Conservation (phyloP, 495 filamentous ascomycete species). For the Parathielavia appendiculata region DNA sequence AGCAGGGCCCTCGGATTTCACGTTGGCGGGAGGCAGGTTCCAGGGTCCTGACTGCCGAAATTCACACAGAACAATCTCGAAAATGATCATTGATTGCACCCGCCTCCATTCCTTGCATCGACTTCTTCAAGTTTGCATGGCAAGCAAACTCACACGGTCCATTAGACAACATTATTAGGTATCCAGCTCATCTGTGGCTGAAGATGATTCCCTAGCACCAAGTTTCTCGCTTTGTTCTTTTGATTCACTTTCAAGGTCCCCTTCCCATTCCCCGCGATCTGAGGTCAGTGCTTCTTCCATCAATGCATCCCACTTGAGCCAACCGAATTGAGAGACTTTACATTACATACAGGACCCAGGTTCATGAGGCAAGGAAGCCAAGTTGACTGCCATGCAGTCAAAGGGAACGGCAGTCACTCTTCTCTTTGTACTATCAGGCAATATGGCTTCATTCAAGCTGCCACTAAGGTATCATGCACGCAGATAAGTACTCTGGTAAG, state of each 20-base stretch:
- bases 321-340: too few relatives aligned
- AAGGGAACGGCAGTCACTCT: too few relatives aligned
- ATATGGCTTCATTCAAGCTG: neutral
- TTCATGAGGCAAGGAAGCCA: too few relatives aligned
- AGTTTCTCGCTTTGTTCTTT: neutral
- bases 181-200: neutral
- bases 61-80: conserved; percentile 12
- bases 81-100: conserved; percentile 4
- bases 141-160: neutral
- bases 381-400: too few relatives aligned
- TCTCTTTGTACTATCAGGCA: too few relatives aligned
- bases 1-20: neutral
- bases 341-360: too few relatives aligned
- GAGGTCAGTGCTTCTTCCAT: too few relatives aligned
- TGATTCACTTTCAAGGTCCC: neutral
- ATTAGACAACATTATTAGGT: too few relatives aligned
- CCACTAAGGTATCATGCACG: too few relatives aligned
- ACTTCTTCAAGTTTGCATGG: neutral
- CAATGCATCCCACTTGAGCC: too few relatives aligned
- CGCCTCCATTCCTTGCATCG: neutral
- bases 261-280: neutral
- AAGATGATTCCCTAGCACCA: neutral
- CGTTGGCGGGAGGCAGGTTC: neutral
- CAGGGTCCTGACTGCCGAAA: conserved; percentile 4
- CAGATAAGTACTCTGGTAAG: too few relatives aligned